These are phyloP conservation scores for Fomitopsis schrenkii DNA, from an alignment of 1,284 basidiomycete genomes.

Conservation along the genomic window DNA sequence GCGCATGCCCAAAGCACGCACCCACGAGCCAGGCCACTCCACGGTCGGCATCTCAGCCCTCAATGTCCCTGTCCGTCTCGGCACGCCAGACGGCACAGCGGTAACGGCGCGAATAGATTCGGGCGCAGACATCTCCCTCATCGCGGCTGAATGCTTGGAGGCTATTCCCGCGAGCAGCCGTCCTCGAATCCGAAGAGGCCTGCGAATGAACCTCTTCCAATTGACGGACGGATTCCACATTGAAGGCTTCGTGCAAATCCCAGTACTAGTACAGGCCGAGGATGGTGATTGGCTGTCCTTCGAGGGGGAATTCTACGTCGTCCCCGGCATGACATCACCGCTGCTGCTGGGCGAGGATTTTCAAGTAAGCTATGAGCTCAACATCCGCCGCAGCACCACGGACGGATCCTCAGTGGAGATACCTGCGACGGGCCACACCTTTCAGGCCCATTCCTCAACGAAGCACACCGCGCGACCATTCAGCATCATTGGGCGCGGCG, in stretches of 20 bases:
- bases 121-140: too few species aligned
- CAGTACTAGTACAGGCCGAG: too few species aligned
- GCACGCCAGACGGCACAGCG: background rate
- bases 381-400: constrained; percentile 2
- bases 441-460: background rate
- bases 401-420: background rate
- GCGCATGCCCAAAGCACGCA: background rate
- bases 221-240: constrained; percentile 3
- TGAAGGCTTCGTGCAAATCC: constrained; percentile 6
- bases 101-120: background rate
- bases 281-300: constrained; percentile 9
- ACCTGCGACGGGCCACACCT: background rate
- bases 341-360: constrained; percentile 25
- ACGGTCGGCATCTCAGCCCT: background rate
- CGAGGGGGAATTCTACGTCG: constrained; percentile 26
- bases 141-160: background rate
- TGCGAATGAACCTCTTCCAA: constrained; percentile 8
- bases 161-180: too few species aligned
- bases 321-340: constrained; percentile 21
- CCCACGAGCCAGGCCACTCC: background rate
- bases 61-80: background rate
- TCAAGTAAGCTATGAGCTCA: constrained; percentile 20
- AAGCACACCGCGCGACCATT: background rate
- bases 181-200: constrained; percentile 1
- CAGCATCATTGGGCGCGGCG: background rate